Base-by-base conservation (phyloP, 768 basidiomycete genomes). In the Suillus ampliporus region DNA sequence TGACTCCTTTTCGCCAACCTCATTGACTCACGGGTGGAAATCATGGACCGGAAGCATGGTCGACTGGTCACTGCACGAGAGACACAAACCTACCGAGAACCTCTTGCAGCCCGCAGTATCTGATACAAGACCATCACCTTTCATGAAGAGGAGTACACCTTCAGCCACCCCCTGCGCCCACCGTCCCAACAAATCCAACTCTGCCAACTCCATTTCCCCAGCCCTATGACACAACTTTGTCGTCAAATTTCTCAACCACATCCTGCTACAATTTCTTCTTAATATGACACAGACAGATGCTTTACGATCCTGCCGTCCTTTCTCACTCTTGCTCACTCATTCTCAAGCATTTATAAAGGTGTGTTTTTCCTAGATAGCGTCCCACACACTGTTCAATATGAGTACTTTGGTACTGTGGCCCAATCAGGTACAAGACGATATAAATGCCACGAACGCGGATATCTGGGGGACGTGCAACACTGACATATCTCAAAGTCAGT, bases 381-480 rank as follows among this genome's bases (percentile, higher is more conserved):
- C 57, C 38, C 38, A 34, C 47, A 40, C 26, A 59, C 53, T 56
- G 56, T 58, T 14, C 13, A 56, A 34, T 50, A 58, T 60, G 9
- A 70, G 19, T n/a, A 4, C 48, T 23, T 60, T 21, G 10, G 17
- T 34, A 10, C 31, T 58, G 57, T 58, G 17, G 5, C 56, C 23
- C 38, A 65, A 73, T 73, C 78, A 92, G 90, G 87, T 88, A 40
- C 89, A 90, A 75, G 70, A 74, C 3, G 87, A 91, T 74, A 70
- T 86, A 44, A 83, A 85, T 1, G 71, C 82, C 40, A 79, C 92
- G 69, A 94, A 94, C 68, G 74, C 78, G 10, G 78, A 92, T 56
- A 70, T 94, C 8, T 92, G 91, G 88, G 91, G 90, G 3, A 92
- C 89, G 0, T 95, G 94, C 74, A 89, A 92, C 67, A 90, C 91